Evolutionary conservation across 2,329 filamentous ascomycete genomes (phyloP), one percentile per base, ranked within the genome.

Genomic region (Colletotrichum destructivum): DNA sequence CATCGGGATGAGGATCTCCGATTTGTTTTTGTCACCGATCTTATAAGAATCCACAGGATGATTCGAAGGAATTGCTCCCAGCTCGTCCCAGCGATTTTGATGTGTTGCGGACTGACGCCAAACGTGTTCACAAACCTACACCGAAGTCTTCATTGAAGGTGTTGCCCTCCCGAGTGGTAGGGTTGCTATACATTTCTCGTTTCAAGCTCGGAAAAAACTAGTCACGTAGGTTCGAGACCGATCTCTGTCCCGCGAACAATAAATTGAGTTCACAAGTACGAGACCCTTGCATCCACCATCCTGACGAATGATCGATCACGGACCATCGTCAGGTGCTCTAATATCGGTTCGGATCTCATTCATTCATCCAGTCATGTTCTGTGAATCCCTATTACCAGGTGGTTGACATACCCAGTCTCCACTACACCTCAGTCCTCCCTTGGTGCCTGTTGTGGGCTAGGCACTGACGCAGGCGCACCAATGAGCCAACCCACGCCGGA

Each of bases 401-500:
- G n/a, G 5, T 8, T 4, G 35, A 44, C 16, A 47, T 47, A 18
- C 21, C 18, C 23, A 31, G 6, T 13, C 23, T n/a, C 2, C 23
- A 13, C 23, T n/a, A 2, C 31, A 11, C 15, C 46, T 69, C 69
- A 79, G 57, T 78, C 75, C 54, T 81, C 79, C 38, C 76, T 75
- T 15, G 31, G 23, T 21, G 71, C 69, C 60, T 77, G 78, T 57
- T 78, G 77, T 13, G 76, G 75, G 23, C 83, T 83, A 71, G 85
- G 86, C 23, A 84, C 83, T 73, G 85, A 86, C 3, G 84, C 83
- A 73, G 85, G 86, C 3, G 90, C 91, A 8, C 89, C 89, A 70
- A 93, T 87, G 57, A 93, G 79, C 91, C 91, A 93, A 0, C 91
- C 90, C 31, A 93, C 88, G 21, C 91, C 89, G 54, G 89, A 90